Conservation (phyloP, 208 protist genomes). For the Trypanosoma avium region DNA sequence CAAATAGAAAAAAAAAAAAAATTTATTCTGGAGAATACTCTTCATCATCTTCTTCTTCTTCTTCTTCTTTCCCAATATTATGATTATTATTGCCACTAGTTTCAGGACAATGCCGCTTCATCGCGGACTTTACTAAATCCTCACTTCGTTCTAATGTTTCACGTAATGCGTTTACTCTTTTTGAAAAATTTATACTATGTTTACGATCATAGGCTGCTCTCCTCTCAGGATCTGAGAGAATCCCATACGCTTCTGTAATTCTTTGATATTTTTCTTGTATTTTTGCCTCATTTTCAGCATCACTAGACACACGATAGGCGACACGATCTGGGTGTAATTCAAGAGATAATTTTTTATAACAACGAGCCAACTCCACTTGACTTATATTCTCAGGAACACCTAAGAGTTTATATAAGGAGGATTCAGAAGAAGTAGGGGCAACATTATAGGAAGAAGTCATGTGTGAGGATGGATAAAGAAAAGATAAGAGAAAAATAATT, state of each 20-base stretch:
- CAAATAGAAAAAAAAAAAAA: too few relatives aligned
- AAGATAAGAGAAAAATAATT: too few relatives aligned
- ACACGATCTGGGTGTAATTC: constrained; percentile 77
- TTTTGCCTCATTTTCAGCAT: constrained; percentile 19
- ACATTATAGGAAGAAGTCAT: too few relatives aligned
- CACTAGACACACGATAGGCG: constrained; percentile 38
- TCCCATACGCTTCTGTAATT: constrained; percentile 73
- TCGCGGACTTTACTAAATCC: neutral
- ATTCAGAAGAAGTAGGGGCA: neutral
- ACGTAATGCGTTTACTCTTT: constrained; percentile 38
- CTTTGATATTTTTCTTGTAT: constrained; percentile 51
- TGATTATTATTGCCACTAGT: neutral
- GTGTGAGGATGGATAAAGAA: too few relatives aligned
- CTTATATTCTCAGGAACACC: constrained; percentile 61
- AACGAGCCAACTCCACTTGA: constrained; percentile 46
- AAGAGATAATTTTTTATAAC: constrained; percentile 70
- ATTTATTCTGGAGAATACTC: constrained; percentile 10
- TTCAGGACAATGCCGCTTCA: constrained; percentile 1
- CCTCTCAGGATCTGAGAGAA: constrained; percentile 65
- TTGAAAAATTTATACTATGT: constrained; percentile 73
- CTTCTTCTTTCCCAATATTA: neutral
- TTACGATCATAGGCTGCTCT: constrained; percentile 68
- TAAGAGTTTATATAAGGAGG: constrained; percentile 61
- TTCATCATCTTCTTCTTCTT: constrained; percentile 10
- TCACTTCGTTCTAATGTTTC: constrained; percentile 26